Percentiles rank a stretch among this genome's conserved stretches.
Conservation (phyloP, 2,329 filamentous ascomycete genomes). For the Huntiella savannae region DNA sequence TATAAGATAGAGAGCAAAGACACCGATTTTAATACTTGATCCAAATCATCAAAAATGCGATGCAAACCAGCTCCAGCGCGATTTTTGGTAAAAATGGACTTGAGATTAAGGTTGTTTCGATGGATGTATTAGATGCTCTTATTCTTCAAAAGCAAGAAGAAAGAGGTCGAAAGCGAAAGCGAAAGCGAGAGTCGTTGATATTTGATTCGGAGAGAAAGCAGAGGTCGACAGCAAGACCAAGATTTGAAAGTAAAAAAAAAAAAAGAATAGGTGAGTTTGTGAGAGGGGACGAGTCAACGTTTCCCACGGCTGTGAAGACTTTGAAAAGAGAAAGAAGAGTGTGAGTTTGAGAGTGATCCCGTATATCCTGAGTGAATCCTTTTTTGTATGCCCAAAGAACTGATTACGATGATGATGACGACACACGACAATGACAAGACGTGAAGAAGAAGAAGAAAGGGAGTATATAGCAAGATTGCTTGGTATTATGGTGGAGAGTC, state of each 20-base stretch:
- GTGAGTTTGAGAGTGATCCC: slow-evolving; percentile 1
- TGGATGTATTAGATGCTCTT: too few species aligned
- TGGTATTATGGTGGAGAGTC: too few species aligned
- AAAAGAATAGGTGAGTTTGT: not conserved
- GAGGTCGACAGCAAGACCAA: not conserved
- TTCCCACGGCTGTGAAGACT: slow-evolving; percentile 7
- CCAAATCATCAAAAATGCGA: slow-evolving; percentile 5
- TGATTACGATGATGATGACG: not conserved
- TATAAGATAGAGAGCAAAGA: not conserved
- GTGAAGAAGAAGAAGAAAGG: not conserved
- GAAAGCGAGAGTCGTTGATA: not conserved
- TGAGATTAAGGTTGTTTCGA: too few species aligned
- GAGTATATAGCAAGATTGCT: not conserved
- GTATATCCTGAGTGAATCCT: slow-evolving; percentile 1
- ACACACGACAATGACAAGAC: too few species aligned
- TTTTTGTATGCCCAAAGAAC: not conserved
- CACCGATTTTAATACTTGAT: not conserved
- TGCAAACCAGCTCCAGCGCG: slow-evolving; percentile 7
- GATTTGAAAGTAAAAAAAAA: too few species aligned
- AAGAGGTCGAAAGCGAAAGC: not conserved
- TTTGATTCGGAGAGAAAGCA: slow-evolving; percentile 1
- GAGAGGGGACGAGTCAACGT: slow-evolving; percentile 9
- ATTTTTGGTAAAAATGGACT: not conserved
- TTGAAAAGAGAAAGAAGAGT: not conserved
- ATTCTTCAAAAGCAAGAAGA: not conserved